Conservation (phyloP, 2,329 filamentous ascomycete genomes). For the Paecilomyces variotii region DNA sequence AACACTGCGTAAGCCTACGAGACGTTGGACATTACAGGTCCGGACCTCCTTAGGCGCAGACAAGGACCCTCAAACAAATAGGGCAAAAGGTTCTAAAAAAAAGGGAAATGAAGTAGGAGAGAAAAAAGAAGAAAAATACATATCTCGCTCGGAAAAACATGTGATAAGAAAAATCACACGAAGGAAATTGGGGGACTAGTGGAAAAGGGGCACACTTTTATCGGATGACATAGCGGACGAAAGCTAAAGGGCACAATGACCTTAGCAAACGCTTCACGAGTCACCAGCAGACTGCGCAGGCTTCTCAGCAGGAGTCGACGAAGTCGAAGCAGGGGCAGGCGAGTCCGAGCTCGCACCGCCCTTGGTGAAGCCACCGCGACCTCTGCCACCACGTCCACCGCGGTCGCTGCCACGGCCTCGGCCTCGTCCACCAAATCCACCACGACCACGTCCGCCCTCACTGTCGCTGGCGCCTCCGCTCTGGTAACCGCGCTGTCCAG, state of each 20-base stretch:
- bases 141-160: constrained; percentile 13
- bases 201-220: constrained; percentile 3
- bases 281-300: constrained; percentile 19
- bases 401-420: constrained; percentile 48
- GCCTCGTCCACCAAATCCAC: constrained; percentile 51
- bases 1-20: not conserved
- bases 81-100: not conserved
- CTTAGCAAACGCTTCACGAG: constrained; percentile 3
- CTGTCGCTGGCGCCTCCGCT: constrained; percentile 74
- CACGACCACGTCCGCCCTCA: constrained; percentile 54
- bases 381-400: constrained; percentile 49
- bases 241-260: constrained; percentile 6
- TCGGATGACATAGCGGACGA: constrained; percentile 9
- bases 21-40: not conserved
- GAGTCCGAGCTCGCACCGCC: constrained; percentile 39
- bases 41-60: not conserved
- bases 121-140: constrained; percentile 2
- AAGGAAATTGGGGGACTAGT: not conserved
- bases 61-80: not conserved
- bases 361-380: constrained; percentile 54
- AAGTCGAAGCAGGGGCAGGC: constrained; percentile 14
- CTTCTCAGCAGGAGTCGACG: constrained; percentile 27
- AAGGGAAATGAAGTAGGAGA: not conserved
- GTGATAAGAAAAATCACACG: constrained; percentile 13
- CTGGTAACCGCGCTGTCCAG: constrained; percentile 64